A percentile compares a stretch with the other conserved stretches of the same genome.
Evolutionary conservation across 495 filamentous ascomycete species (phyloP).

Genomic region (Paragyromitra xinjiangensis): DNA sequence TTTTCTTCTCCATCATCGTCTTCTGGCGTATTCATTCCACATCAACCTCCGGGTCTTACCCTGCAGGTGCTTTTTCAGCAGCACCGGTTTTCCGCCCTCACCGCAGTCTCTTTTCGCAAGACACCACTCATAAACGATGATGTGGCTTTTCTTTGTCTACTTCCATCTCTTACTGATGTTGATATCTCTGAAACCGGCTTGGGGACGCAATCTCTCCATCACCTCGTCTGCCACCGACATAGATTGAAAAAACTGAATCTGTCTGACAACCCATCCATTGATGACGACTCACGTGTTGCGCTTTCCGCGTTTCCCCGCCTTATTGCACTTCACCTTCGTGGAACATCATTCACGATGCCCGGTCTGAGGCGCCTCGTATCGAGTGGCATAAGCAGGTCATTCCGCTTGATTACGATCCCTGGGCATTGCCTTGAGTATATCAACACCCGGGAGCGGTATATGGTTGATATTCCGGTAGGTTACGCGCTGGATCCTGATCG

Average conservation of each 20-base stretch:
- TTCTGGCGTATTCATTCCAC: constrained; percentile 32
- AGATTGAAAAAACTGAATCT: constrained; percentile 55
- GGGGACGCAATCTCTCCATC: constrained; percentile 51
- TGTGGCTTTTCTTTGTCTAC: constrained; percentile 53
- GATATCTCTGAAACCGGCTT: constrained; percentile 52
- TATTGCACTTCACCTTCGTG: constrained; percentile 56
- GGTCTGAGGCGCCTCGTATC: constrained; percentile 57
- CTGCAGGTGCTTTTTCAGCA: constrained; percentile 50
- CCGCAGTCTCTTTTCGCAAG: constrained; percentile 50
- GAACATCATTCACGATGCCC: constrained; percentile 57
- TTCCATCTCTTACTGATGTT: constrained; percentile 48
- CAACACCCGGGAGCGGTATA: constrained; percentile 53
- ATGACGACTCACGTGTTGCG: constrained; percentile 56
- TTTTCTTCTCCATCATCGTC: constrained; percentile 44
- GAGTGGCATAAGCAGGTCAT: constrained; percentile 47
- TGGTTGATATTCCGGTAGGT: constrained; percentile 53
- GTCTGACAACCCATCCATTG: constrained; percentile 52
- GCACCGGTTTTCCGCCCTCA: constrained; percentile 43
- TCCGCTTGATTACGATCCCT: constrained; percentile 57
- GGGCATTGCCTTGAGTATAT: constrained; percentile 50
- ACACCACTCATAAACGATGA: constrained; percentile 47
- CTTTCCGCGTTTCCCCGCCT: constrained; percentile 55
- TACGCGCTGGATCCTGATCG: constrained; percentile 53
- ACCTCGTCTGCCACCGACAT: constrained; percentile 53
- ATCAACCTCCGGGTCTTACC: constrained; percentile 32